These are phyloP conservation scores for Penicilliopsis zonata DNA, from an alignment of 495 filamentous ascomycete species.

Conservation along the genomic window DNA sequence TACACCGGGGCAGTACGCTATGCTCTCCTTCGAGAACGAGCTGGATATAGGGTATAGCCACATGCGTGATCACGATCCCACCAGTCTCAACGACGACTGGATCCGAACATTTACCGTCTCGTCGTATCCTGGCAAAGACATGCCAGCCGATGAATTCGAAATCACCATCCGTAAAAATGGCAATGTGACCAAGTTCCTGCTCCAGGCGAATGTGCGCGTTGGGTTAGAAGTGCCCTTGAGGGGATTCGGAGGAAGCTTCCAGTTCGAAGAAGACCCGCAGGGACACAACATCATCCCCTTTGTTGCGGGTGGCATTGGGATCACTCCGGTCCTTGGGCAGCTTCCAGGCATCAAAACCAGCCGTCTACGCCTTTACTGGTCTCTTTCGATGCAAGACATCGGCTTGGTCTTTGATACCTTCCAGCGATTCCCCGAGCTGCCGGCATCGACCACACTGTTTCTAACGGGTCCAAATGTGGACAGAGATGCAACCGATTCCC, in stretches of 20 bases:
- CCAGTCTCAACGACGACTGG: slow-evolving; percentile 71
- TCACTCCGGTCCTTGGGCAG: slow-evolving; percentile 65
- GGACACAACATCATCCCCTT: slow-evolving; percentile 31
- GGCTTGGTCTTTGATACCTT: slow-evolving; percentile 49
- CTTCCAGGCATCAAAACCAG: slow-evolving; percentile 31
- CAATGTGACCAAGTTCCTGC: slow-evolving; percentile 51
- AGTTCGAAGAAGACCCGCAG: slow-evolving; percentile 34
- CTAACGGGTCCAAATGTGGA: slow-evolving; percentile 37
- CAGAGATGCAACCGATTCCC: slow-evolving; percentile 6
- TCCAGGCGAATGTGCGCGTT: slow-evolving; percentile 36
- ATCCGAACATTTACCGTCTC: slow-evolving; percentile 71
- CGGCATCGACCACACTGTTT: slow-evolving; percentile 42
- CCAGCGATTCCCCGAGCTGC: slow-evolving; percentile 35
- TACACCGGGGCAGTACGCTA: slow-evolving; percentile 62
- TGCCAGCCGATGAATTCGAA: slow-evolving; percentile 44
- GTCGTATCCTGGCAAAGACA: slow-evolving; percentile 31
- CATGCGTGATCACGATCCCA: slow-evolving; percentile 69
- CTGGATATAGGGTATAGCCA: slow-evolving; percentile 63
- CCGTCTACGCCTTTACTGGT: slow-evolving; percentile 52
- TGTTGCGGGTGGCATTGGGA: slow-evolving; percentile 67
- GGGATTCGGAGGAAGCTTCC: slow-evolving; percentile 62
- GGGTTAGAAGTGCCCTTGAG: slow-evolving; percentile 52
- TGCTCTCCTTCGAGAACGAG: slow-evolving; percentile 54
- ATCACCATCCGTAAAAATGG: slow-evolving; percentile 60
- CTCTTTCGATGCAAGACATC: slow-evolving; percentile 46